Conservation (phyloP, 1,284 basidiomycete genomes). For the Apiotrichum akiyoshidainum region DNA sequence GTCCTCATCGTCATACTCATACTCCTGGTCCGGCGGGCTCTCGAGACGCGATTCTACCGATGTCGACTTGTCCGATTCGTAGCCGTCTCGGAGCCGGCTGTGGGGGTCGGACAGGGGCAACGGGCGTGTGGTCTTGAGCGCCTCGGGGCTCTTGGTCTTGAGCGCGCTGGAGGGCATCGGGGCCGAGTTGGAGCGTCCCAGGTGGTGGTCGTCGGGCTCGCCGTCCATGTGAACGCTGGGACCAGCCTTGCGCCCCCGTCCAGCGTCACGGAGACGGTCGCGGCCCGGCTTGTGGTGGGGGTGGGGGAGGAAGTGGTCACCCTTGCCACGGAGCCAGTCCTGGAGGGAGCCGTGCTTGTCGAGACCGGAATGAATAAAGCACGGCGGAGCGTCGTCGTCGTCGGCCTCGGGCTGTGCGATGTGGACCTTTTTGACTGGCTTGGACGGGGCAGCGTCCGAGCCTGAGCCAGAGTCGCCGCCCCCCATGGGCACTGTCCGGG, state of each 20-base stretch:
- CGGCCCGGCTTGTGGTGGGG: constrained; percentile 1
- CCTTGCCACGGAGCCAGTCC: constrained; percentile 40
- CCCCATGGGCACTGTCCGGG: constrained; percentile 4
- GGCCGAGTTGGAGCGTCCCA: neutral
- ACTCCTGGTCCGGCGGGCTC: neutral
- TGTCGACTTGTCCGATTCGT: constrained; percentile 37
- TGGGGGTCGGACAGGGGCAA: neutral
- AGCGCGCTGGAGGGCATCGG: neutral
- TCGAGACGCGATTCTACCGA: constrained; percentile 20
- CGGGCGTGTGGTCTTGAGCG: no score
- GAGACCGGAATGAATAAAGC: constrained; percentile 53
- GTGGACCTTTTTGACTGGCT: constrained; percentile 17
- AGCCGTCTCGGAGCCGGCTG: constrained; percentile 24
- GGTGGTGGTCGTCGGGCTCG: neutral
- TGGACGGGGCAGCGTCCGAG: neutral
- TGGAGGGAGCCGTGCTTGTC: constrained; percentile 49
- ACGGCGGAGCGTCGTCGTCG: constrained; percentile 30
- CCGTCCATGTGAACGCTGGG: no score
- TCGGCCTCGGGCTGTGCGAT: constrained; percentile 14
- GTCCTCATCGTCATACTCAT: constrained; percentile 30
- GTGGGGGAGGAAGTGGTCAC: constrained; percentile 8
- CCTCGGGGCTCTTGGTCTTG: neutral
- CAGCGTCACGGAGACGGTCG: neutral
- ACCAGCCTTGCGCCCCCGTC: no score
- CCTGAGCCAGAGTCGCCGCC: neutral